Base-by-base conservation (phyloP, 176 grass and related monocot genomes). In the Triticum monococcum region DNA sequence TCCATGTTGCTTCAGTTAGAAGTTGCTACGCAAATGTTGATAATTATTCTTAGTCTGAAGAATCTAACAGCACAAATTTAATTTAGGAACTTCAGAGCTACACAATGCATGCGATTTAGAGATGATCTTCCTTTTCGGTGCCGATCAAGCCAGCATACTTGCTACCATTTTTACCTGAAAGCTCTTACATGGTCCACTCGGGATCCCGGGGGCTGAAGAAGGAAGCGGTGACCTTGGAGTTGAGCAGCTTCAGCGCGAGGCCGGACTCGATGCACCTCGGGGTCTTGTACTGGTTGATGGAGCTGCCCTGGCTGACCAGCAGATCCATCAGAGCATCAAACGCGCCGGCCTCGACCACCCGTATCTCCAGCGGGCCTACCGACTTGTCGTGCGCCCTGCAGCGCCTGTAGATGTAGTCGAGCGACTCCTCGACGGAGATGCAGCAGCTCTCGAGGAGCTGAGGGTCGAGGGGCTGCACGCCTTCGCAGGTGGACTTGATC, bases 251-350 rank as follows among this genome's bases (percentile, higher is more conserved):
- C 26, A 98, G 45, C 5, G 91, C 82, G 10, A 71, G 75, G 9
- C 83, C 85, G 20, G 62, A 80, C 72, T 91, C 88, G 12, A 98
- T 81, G 68, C 93, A 93, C 13, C 92, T 89, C 3, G 93, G 95
- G 23, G 95, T 93, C 46, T 98, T 95, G 82, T 98, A 98, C 84
- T 93, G 95, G 63, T 98, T 95, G 46, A 98, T 95, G 18, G 95
- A 95, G 75, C 92, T 86, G 30, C 91, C 95, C 13, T 92, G 91
- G 17, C 81, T 98, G 31, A 98, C 90, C 79, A 92, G 16, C 13
- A 93, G 86, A 77, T 93, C 91, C 95, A 95, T 98, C 85, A 98
- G 33, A 33, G 79, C 79, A 22, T 98, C 95, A 72, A 95, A 98
- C 2, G 93, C 72, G 9, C 95, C 92, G 1, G 65, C 63, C 41